Evolutionary conservation across 148 eudicot species (phyloP).

Genomic region (Talinum fruticosum): DNA sequence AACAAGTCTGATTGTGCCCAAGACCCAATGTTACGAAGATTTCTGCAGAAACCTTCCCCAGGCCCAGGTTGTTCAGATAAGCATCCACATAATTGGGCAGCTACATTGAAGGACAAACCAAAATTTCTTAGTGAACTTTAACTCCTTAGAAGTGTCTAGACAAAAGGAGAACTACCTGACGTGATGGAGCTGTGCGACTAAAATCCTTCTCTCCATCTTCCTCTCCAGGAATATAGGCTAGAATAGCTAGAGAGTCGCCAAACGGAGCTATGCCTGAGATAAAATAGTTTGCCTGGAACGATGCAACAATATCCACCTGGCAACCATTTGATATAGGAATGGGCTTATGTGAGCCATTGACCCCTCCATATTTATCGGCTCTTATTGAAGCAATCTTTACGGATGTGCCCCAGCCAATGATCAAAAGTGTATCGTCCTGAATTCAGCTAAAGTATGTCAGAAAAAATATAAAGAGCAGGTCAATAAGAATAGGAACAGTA

Average conservation of each 20-base stretch:
- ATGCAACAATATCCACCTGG: constrained; percentile 92
- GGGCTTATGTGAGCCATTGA: constrained; percentile 61
- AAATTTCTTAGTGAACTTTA: not conserved
- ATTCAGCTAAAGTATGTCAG: constrained; percentile 28
- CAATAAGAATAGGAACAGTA: not conserved
- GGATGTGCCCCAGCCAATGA: constrained; percentile 98
- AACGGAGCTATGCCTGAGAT: constrained; percentile 97
- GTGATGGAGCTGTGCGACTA: constrained; percentile 67
- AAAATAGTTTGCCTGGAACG: constrained; percentile 86
- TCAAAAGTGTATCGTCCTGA: constrained; percentile 86
- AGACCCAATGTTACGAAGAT: not conserved
- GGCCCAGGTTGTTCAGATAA: not conserved
- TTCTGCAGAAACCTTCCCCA: not conserved
- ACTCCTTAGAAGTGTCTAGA: not conserved
- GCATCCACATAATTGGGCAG: not conserved
- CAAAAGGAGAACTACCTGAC: constrained; percentile 57
- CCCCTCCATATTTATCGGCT: constrained; percentile 42
- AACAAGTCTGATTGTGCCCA: not conserved
- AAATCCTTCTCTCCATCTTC: constrained; percentile 87
- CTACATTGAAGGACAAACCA: not conserved
- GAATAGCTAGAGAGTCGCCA: constrained; percentile 85
- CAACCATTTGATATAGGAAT: constrained; percentile 47
- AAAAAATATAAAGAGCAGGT: constrained; percentile 24
- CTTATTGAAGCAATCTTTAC: constrained; percentile 79
- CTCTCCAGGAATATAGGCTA: constrained; percentile 83